Evolutionary conservation across 176 grass and related monocot species (phyloP), one percentile per base, ranked within the genome.

Genomic region (Hordeum vulgare): DNA sequence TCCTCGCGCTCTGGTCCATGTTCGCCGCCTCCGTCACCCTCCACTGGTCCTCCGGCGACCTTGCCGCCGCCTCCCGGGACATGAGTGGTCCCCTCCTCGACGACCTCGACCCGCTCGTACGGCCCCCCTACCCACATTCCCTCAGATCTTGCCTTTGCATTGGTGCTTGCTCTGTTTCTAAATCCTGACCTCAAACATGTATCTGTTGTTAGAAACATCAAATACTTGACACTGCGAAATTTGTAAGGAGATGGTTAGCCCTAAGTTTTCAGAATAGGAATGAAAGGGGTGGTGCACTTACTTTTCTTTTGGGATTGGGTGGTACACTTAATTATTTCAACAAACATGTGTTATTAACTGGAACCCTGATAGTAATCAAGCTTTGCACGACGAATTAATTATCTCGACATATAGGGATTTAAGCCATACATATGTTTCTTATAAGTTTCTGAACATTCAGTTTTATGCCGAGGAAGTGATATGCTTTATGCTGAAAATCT

Each of bases 1-100:
- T 98, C 41, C 92, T 98, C 62, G 88, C 96, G 36, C 74, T 96
- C 73, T 99, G 93, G 96, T 99, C 93, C 79, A 94, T 99, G 93
- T 87, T 89, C 83, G 90, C 96, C 39, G 96, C 91, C 69, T 96
- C 89, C 29, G 89, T 94, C 78, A 90, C 96, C 31, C 89, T 96
- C 15, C 90, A 89, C 60, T 91, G 88, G 90, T 96, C 93, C 41
- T 82, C 84, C 71, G 78, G 81, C 47, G 81, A 81, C 71, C 86
- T 89, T 33, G 80, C 74, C 17, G 35, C 68, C 44, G 14, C 23
- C 12, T 3, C 66, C 45, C 66, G 36, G 58, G 84, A 89, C 64
- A 27, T 81, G 21, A 79, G 75, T n/a, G 77, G 58, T 1, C 68
- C 88, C 26, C 72, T 83, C 49, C 14, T 63, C 42, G 90, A 94